phyloP scores from a whole-genome alignment of 2,329 filamentous ascomycete species.

The Cryphonectria carpinicola region DNA sequence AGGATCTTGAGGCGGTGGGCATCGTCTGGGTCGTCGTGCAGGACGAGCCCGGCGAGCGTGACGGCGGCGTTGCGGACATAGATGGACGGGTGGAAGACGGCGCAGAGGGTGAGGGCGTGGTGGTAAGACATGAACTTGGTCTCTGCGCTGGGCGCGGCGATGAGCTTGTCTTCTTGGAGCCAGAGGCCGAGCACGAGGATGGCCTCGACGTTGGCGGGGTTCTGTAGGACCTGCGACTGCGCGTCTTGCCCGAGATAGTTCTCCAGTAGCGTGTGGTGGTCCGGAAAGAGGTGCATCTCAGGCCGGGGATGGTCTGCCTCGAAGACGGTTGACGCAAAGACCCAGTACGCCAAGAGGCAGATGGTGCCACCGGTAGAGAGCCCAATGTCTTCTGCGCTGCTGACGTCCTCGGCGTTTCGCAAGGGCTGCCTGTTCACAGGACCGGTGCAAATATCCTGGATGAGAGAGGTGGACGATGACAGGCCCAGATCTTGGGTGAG shows the following conservation, averaged over 20 bases:
- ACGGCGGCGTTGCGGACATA: conserved; percentile 60
- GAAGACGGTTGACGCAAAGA: conserved; percentile 66
- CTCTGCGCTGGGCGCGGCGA: conserved; percentile 39
- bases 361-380: conserved; percentile 63
- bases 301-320: conserved; percentile 58
- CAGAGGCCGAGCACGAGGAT: conserved; percentile 64
- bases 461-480: conserved; percentile 48
- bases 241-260: conserved; percentile 57
- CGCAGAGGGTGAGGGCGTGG: conserved; percentile 60
- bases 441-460: conserved; percentile 49
- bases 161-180: conserved; percentile 55
- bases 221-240: conserved; percentile 51
- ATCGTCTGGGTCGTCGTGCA: conserved; percentile 64
- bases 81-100: conserved; percentile 60
- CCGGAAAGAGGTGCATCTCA: conserved; percentile 61
- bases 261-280: conserved; percentile 58
- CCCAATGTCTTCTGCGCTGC: conserved; percentile 52
- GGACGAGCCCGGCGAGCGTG: conserved; percentile 54
- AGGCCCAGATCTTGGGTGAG: conserved; percentile 66
- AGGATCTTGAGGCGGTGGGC: conserved; percentile 63
- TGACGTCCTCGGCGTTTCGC: conserved; percentile 36
- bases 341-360: conserved; percentile 63
- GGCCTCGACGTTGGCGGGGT: conserved; percentile 61
- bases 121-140: conserved; percentile 62
- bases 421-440: conserved; percentile 51